A percentile compares a stretch with the other conserved stretches of the same genome.
Conservation (phyloP, 768 basidiomycete genomes). For the Rhizopogon salebrosus region DNA sequence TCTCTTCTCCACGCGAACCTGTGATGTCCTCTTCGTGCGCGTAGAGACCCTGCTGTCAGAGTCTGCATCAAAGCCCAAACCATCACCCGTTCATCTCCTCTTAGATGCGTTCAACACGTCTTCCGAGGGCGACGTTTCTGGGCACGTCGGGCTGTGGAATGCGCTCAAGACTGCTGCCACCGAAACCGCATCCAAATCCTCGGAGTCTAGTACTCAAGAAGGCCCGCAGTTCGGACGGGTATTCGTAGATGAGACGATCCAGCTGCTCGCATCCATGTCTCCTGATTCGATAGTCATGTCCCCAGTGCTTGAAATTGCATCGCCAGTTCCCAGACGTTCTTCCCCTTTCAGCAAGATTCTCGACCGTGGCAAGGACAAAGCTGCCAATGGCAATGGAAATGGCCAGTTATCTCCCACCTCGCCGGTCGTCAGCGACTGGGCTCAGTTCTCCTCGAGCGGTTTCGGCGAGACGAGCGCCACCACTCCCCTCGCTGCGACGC, state of each 20-base stretch:
- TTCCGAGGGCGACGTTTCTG: slow-evolving; percentile 27
- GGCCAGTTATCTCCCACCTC: slow-evolving; percentile 25
- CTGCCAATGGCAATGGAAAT: slow-evolving; percentile 9
- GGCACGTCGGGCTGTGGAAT: slow-evolving; percentile 47
- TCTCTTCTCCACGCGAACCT: slow-evolving; percentile 60
- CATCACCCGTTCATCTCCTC: slow-evolving; percentile 56
- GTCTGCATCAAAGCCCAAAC: slow-evolving; percentile 29
- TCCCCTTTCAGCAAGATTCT: slow-evolving; percentile 26
- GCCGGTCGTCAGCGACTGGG: slow-evolving; percentile 48
- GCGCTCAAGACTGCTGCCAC: slow-evolving; percentile 41
- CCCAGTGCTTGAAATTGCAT: slow-evolving; percentile 18
- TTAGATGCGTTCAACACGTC: slow-evolving; percentile 53
- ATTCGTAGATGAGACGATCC: slow-evolving; percentile 67
- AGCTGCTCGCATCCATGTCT: slow-evolving; percentile 45
- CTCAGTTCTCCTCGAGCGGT: slow-evolving; percentile 61
- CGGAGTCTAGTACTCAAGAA: slow-evolving; percentile 21
- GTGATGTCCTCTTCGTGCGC: slow-evolving; percentile 63
- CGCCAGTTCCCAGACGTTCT: slow-evolving; percentile 35
- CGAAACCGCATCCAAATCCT: slow-evolving; percentile 18
- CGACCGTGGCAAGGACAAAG: slow-evolving; percentile 7
- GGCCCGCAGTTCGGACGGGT: slow-evolving; percentile 43
- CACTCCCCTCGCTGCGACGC: slow-evolving; percentile 45
- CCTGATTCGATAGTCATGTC: slow-evolving; percentile 29
- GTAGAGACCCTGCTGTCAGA: slow-evolving; percentile 50
- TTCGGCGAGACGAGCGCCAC: slow-evolving; percentile 40